phyloP scores from a whole-genome alignment of 179 eudicot species.

The Vitellaria paradoxa region DNA sequence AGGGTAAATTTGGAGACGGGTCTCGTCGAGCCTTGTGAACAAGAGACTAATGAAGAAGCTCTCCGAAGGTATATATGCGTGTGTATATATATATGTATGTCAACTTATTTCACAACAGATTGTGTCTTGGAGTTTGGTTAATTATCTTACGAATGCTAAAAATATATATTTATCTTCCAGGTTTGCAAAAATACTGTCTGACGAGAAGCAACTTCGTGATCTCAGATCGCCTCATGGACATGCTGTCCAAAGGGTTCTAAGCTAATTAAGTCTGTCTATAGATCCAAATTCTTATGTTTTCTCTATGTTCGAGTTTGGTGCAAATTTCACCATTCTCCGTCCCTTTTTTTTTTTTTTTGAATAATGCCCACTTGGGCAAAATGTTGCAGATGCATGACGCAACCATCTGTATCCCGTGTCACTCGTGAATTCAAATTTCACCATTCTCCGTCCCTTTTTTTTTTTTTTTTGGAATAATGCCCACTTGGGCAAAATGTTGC shows the following conservation, averaged over 20 bases:
- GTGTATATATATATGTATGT: no score
- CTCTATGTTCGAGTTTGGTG: background rate
- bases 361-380: no score
- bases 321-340: background rate
- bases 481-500: no score
- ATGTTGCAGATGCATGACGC: no score
- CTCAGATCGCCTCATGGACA: background rate
- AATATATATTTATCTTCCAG: slow-evolving; percentile 2
- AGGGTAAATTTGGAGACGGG: slow-evolving; percentile 14
- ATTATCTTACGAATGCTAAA: background rate
- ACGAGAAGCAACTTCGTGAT: slow-evolving; percentile 10
- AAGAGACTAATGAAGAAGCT: slow-evolving; percentile 17
- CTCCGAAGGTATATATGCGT: slow-evolving; percentile 16
- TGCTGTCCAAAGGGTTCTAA: background rate
- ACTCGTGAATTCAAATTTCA: no score
- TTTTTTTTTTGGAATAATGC: no score
- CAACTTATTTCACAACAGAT: background rate
- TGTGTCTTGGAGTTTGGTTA: background rate
- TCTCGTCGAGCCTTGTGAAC: background rate
- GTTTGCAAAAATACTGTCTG: slow-evolving; percentile 10
- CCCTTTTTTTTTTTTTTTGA: background rate
- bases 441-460: no score
- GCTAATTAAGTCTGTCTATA: background rate
- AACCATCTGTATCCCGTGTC: no score
- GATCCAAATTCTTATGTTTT: background rate